A percentile compares a stretch with the other conserved stretches of the same genome.
Conservation (phyloP, 179 eudicot species). For the Beta lomatogona region DNA sequence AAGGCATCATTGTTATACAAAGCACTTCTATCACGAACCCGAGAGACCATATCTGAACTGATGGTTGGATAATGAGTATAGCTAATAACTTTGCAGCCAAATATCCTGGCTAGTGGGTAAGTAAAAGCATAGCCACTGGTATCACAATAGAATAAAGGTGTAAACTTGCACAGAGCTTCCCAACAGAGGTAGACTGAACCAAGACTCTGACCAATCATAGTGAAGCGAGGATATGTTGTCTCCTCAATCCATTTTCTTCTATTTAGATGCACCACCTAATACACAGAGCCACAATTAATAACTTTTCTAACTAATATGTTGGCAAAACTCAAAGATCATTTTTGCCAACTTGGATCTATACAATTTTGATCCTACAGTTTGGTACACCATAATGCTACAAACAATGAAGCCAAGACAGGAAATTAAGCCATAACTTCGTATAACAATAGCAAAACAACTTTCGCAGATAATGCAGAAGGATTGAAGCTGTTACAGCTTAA, state of each 20-base stretch:
- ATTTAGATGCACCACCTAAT: constrained; percentile 82
- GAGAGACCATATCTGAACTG: constrained; percentile 93
- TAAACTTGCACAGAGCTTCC: constrained; percentile 85
- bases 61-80: constrained; percentile 98
- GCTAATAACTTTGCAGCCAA: constrained; percentile 90
- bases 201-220: constrained; percentile 94
- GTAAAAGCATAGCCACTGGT: constrained; percentile 98
- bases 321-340: not conserved
- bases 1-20: constrained; percentile 81
- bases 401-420: not conserved
- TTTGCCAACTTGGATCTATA: not conserved
- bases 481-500: not conserved
- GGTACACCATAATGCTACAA: not conserved
- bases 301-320: not conserved
- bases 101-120: constrained; percentile 85
- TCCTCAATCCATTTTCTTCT: constrained; percentile 97
- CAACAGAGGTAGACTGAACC: constrained; percentile 92
- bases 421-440: not conserved
- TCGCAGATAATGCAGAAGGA: not conserved
- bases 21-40: constrained; percentile 72
- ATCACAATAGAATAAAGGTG: constrained; percentile 78
- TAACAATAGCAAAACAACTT: not conserved
- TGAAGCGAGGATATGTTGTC: constrained; percentile 89
- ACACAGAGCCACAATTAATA: constrained; percentile 4
- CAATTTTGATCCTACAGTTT: not conserved